phyloP scores from a whole-genome alignment of 768 basidiomycete genomes.

The Albatrellus ellisii region DNA sequence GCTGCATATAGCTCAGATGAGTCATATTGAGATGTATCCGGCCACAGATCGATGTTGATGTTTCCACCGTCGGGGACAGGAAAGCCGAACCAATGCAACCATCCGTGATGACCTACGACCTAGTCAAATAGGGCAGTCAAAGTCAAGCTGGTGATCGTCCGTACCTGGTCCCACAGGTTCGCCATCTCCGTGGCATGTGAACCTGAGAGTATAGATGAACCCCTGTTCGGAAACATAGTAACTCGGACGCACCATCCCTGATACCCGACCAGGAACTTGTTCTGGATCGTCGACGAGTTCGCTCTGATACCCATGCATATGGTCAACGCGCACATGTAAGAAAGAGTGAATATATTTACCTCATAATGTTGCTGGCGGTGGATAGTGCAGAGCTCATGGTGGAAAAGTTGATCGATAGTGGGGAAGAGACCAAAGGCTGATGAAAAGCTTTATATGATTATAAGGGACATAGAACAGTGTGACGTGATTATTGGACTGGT shows the following conservation, averaged over 20 bases:
- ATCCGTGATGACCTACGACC: slow-evolving; percentile 56
- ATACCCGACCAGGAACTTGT: slow-evolving; percentile 78
- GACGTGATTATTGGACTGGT: too few relatives aligned
- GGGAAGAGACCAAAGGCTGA: background rate
- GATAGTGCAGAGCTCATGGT: slow-evolving; percentile 8
- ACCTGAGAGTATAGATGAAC: slow-evolving; percentile 30
- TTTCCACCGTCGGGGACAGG: slow-evolving; percentile 57
- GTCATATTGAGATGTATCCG: slow-evolving; percentile 59
- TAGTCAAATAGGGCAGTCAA: background rate
- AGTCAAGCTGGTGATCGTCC: slow-evolving; percentile 1
- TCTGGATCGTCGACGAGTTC: slow-evolving; percentile 63
- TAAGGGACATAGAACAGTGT: too few relatives aligned
- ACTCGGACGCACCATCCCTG: slow-evolving; percentile 58
- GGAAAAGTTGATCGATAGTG: background rate
- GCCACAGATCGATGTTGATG: slow-evolving; percentile 70
- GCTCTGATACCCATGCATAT: slow-evolving; percentile 27
- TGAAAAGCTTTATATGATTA: background rate
- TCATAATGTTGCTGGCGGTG: slow-evolving; percentile 7
- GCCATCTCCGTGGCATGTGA: slow-evolving; percentile 59
- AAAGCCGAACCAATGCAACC: slow-evolving; percentile 75
- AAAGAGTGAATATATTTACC: background rate
- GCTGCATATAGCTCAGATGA: slow-evolving; percentile 58
- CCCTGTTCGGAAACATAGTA: slow-evolving; percentile 11
- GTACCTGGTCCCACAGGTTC: slow-evolving; percentile 49
- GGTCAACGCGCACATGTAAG: slow-evolving; percentile 2